Evolutionary conservation across 2,329 filamentous ascomycete genomes (phyloP).

Genomic region (Teratosphaeriaceae sp.): DNA sequence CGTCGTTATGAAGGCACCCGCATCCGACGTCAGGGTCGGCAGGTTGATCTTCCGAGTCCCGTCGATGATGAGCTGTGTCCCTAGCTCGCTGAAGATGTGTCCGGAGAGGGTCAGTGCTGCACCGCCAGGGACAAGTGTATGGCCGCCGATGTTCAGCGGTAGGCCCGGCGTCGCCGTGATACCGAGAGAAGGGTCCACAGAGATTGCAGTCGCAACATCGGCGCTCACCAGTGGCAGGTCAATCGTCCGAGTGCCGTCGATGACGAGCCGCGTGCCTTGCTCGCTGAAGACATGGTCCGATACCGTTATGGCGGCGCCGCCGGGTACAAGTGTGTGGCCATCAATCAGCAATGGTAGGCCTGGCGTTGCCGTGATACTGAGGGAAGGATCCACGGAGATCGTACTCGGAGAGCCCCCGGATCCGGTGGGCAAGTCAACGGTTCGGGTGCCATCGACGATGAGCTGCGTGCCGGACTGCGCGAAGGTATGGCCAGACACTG

Average conservation of each 20-base stretch:
- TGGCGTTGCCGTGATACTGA: neutral
- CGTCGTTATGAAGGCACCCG: neutral
- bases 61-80: too few species aligned
- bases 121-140: too few species aligned
- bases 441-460: too few species aligned
- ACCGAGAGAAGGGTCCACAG: neutral
- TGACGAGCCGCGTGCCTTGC: neutral
- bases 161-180: neutral
- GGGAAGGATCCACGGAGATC: neutral
- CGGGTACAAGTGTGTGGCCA: neutral
- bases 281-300: neutral
- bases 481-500: too few species aligned
- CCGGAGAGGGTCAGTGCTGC: too few species aligned
- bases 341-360: neutral
- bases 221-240: neutral
- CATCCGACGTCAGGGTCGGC: too few species aligned
- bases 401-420: too few species aligned
- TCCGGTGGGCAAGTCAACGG: too few species aligned
- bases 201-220: neutral
- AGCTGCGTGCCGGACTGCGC: too few species aligned
- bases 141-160: neutral
- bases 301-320: neutral
- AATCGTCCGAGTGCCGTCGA: neutral
- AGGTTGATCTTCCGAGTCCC: too few species aligned
- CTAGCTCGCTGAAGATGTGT: too few species aligned